Evolutionary conservation across 2,329 filamentous ascomycete species (phyloP), one percentile per base, ranked within the genome.

Genomic region (Arthrobotrys pseudoclavata): DNA sequence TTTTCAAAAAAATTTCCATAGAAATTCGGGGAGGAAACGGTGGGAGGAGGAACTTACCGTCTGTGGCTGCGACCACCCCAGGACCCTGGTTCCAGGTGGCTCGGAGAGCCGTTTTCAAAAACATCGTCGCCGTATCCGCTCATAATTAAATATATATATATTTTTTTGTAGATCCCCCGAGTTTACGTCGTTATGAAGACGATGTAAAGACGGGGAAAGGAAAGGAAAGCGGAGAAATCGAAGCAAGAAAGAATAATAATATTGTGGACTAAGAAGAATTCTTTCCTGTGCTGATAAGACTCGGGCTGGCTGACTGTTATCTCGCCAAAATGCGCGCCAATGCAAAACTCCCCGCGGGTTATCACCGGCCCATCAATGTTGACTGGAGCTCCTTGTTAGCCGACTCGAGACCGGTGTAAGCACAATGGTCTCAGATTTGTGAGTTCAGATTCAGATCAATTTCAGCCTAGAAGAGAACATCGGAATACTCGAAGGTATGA

Each of bases 301-400:
- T 31, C 40, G 52, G 26, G 40, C 29, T 20, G 48, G 45, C 40
- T 69, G 50, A 69, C 48, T 22, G 26, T 61, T 50, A 69, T 62
- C 48, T 48, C 55, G 55, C 55, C 55, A 60, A 60, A 45, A 18
- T 45, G 42, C 42, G 37, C 37, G 42, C 42, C 42, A 45, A 45
- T 48, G 40, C 57, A 64, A 74, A 74, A 74, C 69, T 74, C 69
- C 62, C 69, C 69, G 69, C 69, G 45, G 62, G 62, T 40, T 66
- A 67, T 50, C 69, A 74, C 53, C 62, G 52, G 53, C 61, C 34
- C 45, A 63, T 37, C 20, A 45, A 45, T n/a, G 42, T 45, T 63
- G 18, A 42, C 34, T 60, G 55, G 55, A 60, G 55, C 55, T 60
- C 55, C 55, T 4, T 24, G 22, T 24, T 57, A 40, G 29, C 40